A percentile compares a stretch with the other conserved stretches of the same genome.
Conservation (phyloP, 2,329 filamentous ascomycete species). For the Huntiella omanensis region DNA sequence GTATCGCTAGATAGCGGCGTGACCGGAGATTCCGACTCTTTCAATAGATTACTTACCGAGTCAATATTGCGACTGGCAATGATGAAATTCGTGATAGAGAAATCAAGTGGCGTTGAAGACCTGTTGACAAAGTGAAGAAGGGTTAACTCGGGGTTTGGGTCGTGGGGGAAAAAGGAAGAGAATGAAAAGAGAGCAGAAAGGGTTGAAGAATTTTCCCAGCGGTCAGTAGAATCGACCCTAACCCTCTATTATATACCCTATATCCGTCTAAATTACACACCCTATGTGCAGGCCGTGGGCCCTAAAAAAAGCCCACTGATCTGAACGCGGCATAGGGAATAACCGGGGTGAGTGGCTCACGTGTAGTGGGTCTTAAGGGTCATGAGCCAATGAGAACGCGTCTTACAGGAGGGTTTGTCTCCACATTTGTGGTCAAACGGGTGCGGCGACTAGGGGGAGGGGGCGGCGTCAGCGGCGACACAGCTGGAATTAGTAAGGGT, state of each 20-base stretch:
- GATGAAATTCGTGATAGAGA: not conserved
- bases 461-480: too few relatives aligned
- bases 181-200: constrained; percentile 10
- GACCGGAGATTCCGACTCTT: not conserved
- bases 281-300: too few relatives aligned
- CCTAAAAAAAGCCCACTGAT: too few relatives aligned
- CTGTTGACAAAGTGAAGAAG: constrained; percentile 5
- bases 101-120: not conserved
- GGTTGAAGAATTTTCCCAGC: constrained; percentile 10
- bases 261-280: too few relatives aligned
- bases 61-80: not conserved
- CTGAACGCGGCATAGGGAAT: too few relatives aligned
- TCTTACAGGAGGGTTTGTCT: constrained; percentile 5
- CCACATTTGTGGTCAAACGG: not conserved
- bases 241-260: constrained; percentile 1
- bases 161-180: constrained; percentile 6
- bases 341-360: not conserved
- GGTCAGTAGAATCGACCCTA: constrained; percentile 4
- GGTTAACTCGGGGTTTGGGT: constrained; percentile 12
- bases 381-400: constrained; percentile 4
- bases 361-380: constrained; percentile 2
- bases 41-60: not conserved
- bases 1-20: too few relatives aligned
- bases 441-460: too few relatives aligned
- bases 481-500: too few relatives aligned